Percentiles rank a stretch among this genome's conserved stretches.
Conservation (phyloP, 2,329 filamentous ascomycete species). For the Calycina herbarum region DNA sequence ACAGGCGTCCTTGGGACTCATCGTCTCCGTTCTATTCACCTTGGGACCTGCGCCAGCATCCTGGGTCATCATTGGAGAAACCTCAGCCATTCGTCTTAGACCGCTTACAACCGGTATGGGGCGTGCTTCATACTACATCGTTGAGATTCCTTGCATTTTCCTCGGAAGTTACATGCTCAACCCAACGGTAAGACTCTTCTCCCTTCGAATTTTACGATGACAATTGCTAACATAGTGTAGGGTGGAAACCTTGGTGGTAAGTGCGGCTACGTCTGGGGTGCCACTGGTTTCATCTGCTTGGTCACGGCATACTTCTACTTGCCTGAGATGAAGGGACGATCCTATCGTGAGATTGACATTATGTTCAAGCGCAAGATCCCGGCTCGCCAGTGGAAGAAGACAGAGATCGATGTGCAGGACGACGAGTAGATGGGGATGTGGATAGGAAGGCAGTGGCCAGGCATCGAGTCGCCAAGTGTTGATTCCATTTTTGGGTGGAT, state of each 20-base stretch:
- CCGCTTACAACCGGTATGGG: conserved; percentile 66
- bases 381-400: conserved; percentile 49
- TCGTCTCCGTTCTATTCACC: conserved; percentile 65
- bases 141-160: conserved; percentile 68
- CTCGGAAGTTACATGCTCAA: conserved; percentile 62
- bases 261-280: conserved; percentile 61
- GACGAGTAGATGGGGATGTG: conserved; percentile 55
- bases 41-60: conserved; percentile 63
- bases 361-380: conserved; percentile 44
- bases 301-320: conserved; percentile 49
- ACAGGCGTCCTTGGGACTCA: conserved; percentile 62
- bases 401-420: conserved; percentile 56
- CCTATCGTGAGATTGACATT: conserved; percentile 50
- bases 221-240: conserved; percentile 33
- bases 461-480: no score
- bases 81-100: conserved; percentile 62
- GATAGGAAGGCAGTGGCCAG: neutral
- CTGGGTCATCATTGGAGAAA: conserved; percentile 68
- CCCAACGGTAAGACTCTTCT: conserved; percentile 41
- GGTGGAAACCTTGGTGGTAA: conserved; percentile 51
- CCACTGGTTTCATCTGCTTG: conserved; percentile 56
- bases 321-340: conserved; percentile 60
- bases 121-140: conserved; percentile 62
- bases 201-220: conserved; percentile 2
- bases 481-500: no score